Conservation (phyloP, 2,329 filamentous ascomycete genomes). For the Akanthomyces lecanii region DNA sequence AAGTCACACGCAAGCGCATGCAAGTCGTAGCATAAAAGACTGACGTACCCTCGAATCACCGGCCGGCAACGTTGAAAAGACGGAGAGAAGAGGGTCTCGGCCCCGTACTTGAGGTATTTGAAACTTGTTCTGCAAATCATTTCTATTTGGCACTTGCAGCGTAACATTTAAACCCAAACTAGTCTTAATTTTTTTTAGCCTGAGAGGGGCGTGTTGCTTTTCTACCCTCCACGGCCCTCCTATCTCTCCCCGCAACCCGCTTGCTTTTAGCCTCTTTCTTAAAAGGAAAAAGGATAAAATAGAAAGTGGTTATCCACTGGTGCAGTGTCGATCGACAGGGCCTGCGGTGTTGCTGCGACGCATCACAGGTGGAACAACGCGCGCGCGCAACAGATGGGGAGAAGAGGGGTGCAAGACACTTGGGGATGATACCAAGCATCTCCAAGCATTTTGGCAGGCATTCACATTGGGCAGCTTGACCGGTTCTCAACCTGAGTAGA, state of each 20-base stretch:
- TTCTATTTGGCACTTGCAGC: slow-evolving; percentile 8
- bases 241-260: neutral
- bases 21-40: neutral
- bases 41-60: neutral
- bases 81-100: neutral
- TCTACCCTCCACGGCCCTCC: neutral
- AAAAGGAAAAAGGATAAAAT: neutral
- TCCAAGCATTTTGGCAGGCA: neutral
- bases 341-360: slow-evolving; percentile 6
- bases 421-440: neutral
- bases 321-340: slow-evolving; percentile 14
- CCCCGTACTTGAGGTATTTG: neutral
- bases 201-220: neutral
- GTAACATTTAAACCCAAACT: neutral
- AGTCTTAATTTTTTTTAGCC: slow-evolving; percentile 5
- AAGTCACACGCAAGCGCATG: neutral
- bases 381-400: neutral
- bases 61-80: neutral
- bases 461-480: neutral
- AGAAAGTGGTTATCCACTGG: neutral
- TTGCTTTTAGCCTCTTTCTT: neutral
- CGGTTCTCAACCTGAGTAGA: neutral
- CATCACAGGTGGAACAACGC: slow-evolving; percentile 4
- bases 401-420: neutral
- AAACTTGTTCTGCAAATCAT: slow-evolving; percentile 17